Percentiles rank a stretch among this genome's conserved stretches.
Conservation (phyloP, 2,329 filamentous ascomycete species). For the Macrophomina tecta region DNA sequence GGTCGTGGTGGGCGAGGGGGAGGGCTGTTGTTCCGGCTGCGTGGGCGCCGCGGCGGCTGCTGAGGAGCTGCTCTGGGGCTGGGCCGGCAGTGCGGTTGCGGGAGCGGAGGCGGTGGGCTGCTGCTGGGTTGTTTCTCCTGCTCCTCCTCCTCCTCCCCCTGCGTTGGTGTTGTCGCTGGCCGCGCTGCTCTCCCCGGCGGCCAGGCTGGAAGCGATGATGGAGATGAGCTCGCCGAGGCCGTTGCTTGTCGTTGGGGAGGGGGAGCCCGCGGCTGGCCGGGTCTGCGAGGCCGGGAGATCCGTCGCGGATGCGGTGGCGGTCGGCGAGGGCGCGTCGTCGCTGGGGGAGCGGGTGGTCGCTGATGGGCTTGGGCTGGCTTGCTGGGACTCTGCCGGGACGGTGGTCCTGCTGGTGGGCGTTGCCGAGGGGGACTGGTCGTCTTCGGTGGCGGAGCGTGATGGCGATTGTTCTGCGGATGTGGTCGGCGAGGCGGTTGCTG, state of each 20-base stretch:
- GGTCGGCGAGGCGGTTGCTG: not conserved
- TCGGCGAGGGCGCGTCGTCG: not conserved
- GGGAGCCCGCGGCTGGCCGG: not conserved
- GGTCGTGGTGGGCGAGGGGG: not conserved
- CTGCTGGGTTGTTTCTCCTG: no score
- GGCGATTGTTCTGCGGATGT: not conserved
- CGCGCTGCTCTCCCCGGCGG: no score
- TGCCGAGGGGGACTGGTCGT: not conserved
- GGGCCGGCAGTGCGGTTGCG: no score
- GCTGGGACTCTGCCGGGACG: not conserved
- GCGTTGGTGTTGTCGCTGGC: no score
- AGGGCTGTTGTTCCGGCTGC: not conserved
- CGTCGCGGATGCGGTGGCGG: not conserved
- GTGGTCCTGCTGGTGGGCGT: not conserved
- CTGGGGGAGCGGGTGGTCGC: no score
- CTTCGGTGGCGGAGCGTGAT: not conserved
- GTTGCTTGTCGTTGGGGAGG: not conserved
- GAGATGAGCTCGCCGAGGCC: slow-evolving; percentile 1
- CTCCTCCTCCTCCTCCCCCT: no score
- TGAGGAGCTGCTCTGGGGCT: not conserved
- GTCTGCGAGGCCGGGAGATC: not conserved
- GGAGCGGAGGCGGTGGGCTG: no score
- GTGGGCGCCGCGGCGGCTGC: not conserved
- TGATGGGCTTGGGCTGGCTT: no score
- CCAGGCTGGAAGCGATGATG: not conserved